Base-by-base conservation (phyloP, 768 basidiomycete genomes). In the Podaxis sp. region DNA sequence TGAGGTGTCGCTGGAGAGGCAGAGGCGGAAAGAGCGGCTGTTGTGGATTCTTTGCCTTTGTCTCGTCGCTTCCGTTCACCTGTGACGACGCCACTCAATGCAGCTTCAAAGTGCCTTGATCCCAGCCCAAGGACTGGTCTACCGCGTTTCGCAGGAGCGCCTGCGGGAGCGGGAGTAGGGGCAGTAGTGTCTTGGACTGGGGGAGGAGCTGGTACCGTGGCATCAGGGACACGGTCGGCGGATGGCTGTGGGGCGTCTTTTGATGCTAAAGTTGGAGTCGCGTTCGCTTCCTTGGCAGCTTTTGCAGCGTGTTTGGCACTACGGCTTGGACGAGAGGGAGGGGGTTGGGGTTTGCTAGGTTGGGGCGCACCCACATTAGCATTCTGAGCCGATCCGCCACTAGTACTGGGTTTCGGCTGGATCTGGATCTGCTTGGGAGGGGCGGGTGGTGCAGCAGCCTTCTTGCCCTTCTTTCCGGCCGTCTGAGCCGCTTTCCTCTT, bases 31-130 rank as follows among this genome's bases (percentile, higher is more conserved):
- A 61, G 46, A 2, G 47, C 32, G 54, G 48, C 53, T 27, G 57
- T 28, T 21, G 50, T 61, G 13, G 61, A 46, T 36, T 68, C 67
- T 50, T 68, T 62, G 28, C 63, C 62, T 70, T 65, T 65, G 72
- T 37, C 64, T 70, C 46, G 68, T 71, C 37, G 59, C 57, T 58
- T 66, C 59, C 50, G 65, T 68, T 64, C 56, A 61, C 11, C 67
- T 66, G 36, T 61, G 64, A 3, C 83, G 0, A 84, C 83, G 0
- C 87, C 84, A 59, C 72, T 89, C 28, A 91, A 71, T 6, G 90
- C 90, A 5, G 84, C 88, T 65, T 90, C 88, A 55, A 91, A 87
- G 13, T 90, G 87, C 11, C 89, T 78, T 2, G 83, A 84, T 0
- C 79, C 86, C 6, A 88, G 68, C 0, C 88, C 87, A 35, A 90